phyloP scores from a whole-genome alignment of 805 yeast species.

The Wickerhamiella dianesei region DNA sequence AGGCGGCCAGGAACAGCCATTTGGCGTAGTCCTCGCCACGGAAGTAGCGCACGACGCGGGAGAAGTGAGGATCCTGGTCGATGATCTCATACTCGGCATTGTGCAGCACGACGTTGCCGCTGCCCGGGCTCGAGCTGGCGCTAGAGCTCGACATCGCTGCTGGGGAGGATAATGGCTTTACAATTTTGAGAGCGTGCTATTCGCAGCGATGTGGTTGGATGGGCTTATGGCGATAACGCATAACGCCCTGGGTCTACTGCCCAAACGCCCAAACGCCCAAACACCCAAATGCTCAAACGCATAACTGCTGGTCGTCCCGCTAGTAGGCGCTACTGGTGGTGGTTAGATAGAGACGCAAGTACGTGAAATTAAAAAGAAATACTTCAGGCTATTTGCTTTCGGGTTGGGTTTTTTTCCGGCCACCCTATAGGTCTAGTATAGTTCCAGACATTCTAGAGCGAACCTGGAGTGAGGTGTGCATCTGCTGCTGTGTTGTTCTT shows the following conservation, averaged over 20 bases:
- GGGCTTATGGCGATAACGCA: neutral
- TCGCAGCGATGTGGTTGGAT: neutral
- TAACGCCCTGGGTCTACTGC: neutral
- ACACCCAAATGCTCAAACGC: no score
- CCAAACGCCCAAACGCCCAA: no score
- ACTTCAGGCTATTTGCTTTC: neutral
- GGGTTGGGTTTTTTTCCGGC: neutral
- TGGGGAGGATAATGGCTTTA: neutral
- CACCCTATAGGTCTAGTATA: no score
- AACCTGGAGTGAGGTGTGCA: neutral
- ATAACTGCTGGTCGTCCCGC: no score
- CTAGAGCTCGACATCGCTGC: neutral
- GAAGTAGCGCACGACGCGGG: constrained; percentile 57
- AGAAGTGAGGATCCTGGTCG: constrained; percentile 68
- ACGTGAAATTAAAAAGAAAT: neutral
- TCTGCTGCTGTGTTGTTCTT: neutral
- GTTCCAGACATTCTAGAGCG: no score
- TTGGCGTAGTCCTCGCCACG: constrained; percentile 50
- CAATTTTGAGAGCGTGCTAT: neutral
- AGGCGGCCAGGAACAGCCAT: constrained; percentile 35
- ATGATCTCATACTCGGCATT: constrained; percentile 34
- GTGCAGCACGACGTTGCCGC: constrained; percentile 18
- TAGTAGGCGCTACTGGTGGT: no score
- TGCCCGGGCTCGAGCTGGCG: neutral
- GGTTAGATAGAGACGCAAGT: no score